A percentile compares a stretch with the other conserved stretches of the same genome.
Conservation (phyloP, 768 basidiomycete species). For the Calocybe cyanea region DNA sequence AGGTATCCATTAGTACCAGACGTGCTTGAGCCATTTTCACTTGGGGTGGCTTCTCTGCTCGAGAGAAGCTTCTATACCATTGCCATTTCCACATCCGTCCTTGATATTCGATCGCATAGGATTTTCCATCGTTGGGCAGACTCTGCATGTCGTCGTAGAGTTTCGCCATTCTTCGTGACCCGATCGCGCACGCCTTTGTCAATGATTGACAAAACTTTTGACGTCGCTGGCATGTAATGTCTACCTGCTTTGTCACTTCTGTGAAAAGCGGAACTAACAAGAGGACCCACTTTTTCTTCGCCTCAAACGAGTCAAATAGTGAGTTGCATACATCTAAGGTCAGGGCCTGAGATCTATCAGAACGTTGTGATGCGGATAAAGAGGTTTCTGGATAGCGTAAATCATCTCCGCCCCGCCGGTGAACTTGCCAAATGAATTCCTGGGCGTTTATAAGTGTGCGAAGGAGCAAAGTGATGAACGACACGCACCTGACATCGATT, state of each 20-base stretch:
- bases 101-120: constrained; percentile 71
- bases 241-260: constrained; percentile 32
- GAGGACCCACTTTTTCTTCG: constrained; percentile 74
- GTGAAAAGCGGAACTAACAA: background rate
- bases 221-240: constrained; percentile 92
- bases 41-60: constrained; percentile 45
- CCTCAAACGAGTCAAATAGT: constrained; percentile 73
- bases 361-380: constrained; percentile 42
- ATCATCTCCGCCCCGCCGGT: constrained; percentile 50
- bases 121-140: constrained; percentile 83
- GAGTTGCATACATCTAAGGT: constrained; percentile 62
- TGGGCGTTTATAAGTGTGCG: constrained; percentile 22
- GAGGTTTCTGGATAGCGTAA: constrained; percentile 39
- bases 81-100: constrained; percentile 84
- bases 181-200: constrained; percentile 92
- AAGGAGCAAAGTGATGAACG: constrained; percentile 1
- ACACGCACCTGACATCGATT: constrained; percentile 77
- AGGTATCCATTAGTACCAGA: constrained; percentile 65
- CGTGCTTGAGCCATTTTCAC: constrained; percentile 68
- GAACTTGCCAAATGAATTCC: constrained; percentile 87
- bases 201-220: constrained; percentile 88
- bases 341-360: constrained; percentile 41
- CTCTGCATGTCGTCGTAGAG: constrained; percentile 83
- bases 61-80: constrained; percentile 56
- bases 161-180: constrained; percentile 96